Evolutionary conservation across 495 filamentous ascomycete species (phyloP), one percentile per base, ranked within the genome.

Genomic region (Poronia punctata): DNA sequence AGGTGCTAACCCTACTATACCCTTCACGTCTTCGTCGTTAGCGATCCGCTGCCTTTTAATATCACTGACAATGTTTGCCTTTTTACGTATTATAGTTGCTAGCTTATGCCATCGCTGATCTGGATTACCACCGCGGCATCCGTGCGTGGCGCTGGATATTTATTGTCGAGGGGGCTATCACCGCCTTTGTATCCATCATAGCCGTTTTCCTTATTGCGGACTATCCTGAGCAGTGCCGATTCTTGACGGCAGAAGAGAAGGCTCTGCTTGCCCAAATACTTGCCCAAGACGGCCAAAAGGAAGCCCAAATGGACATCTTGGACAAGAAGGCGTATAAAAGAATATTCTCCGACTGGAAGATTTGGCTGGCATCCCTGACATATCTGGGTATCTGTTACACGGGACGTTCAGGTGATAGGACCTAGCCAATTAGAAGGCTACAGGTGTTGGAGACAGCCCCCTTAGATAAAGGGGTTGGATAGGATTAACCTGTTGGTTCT

Each of bases 21-120:
- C 18, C 17, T 30, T 27, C 24, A 10, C 7, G n/a, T 12, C 27
- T 23, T n/a, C n/a, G n/a, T n/a, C 23, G 34, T 16, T 38, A 10
- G 8, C 33, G 15, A 14, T 30, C 38, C 38, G 12, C 26, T 24
- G 4, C 26, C n/a, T 45, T 22, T 21, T 20, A 4, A 30, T 12
- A 12, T n/a, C 15, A 20, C 50, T 51, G 30, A 45, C 57, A 2
- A 22, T 23, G 3, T 22, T 26, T 17, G 10, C 12, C 18, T 17
- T 5, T 23, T 11, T 26, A 22, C 5, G 2, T 9, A n/a, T 15
- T 30, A 11, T 35, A 58, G 55, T 44, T 83, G 9, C 67, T 83
- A n/a, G 77, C 80, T 1, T 76, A 73, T 39, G 78, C 65, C 3
- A 69, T 82, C 25, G 66, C 65, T 1, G 59, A 72, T 11, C 74